These are phyloP conservation scores for Endocalyx cinctus DNA, from an alignment of 2,329 filamentous ascomycete species.

Conservation along the genomic window DNA sequence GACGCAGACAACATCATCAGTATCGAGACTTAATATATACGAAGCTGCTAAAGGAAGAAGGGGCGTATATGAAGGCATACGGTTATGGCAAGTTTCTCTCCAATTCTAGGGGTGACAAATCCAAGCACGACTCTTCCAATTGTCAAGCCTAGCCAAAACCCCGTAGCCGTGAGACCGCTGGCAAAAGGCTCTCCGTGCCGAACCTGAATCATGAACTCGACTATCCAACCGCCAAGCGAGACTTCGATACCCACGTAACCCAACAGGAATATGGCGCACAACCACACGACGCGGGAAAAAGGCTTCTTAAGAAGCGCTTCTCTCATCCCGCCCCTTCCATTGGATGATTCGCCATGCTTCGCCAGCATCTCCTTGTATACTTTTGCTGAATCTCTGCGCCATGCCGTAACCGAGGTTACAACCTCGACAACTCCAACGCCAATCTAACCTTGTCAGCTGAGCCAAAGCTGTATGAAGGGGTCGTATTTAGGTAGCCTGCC, in stretches of 20 bases:
- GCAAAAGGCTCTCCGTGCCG: conserved; percentile 63
- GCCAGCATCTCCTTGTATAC: conserved; percentile 43
- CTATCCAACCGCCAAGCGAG: conserved; percentile 75
- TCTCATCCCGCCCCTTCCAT: conserved; percentile 26
- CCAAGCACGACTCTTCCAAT: conserved; percentile 66
- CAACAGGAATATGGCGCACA: conserved; percentile 68
- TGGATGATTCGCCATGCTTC: conserved; percentile 13
- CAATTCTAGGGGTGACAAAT: conserved; percentile 67
- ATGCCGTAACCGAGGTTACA: conserved; percentile 41
- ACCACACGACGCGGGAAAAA: conserved; percentile 56
- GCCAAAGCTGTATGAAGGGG: no score
- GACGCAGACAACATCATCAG: no score
- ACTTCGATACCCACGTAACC: conserved; percentile 75
- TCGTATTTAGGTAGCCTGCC: no score
- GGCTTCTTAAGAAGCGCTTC: conserved; percentile 38
- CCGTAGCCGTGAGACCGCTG: conserved; percentile 70
- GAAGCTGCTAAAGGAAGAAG: background rate
- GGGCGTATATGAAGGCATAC: conserved; percentile 15
- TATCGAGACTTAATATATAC: conserved; percentile 4
- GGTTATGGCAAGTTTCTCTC: conserved; percentile 61
- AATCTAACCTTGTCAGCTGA: no score
- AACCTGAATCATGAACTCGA: conserved; percentile 76
- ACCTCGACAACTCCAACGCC: conserved; percentile 52
- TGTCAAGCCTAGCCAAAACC: conserved; percentile 78
- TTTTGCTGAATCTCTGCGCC: conserved; percentile 54